A percentile compares a stretch with the other conserved stretches of the same genome.
These are phyloP conservation scores for Schizochytrium sp. DNA, from an alignment of 108 stramenopile genomes.

Conservation along the genomic window DNA sequence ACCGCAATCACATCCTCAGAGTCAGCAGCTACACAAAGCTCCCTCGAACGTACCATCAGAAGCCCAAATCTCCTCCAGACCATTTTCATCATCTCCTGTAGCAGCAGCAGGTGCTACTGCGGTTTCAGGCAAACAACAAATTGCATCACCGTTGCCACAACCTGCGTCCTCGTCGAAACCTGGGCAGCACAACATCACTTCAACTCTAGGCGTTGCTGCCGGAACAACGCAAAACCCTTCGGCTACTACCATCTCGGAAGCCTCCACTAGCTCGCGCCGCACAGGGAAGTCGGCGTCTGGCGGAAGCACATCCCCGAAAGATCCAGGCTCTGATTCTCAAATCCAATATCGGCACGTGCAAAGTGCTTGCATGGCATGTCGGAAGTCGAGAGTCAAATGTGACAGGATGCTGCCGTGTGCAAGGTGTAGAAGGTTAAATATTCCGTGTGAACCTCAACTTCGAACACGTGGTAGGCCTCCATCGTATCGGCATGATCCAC, in stretches of 20 bases:
- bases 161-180: too few relatives aligned
- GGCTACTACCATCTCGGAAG: too few relatives aligned
- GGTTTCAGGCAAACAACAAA: neutral
- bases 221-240: too few relatives aligned
- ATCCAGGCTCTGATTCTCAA: neutral
- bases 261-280: too few relatives aligned
- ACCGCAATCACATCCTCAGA: neutral
- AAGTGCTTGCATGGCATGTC: conserved; percentile 49
- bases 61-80: neutral
- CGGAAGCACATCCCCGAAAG: too few relatives aligned
- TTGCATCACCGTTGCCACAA: too few relatives aligned
- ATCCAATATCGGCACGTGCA: conserved; percentile 12
- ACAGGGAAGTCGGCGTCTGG: too few relatives aligned
- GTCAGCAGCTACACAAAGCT: neutral
- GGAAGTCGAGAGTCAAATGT: conserved; percentile 49
- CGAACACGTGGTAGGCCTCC: conserved; percentile 36
- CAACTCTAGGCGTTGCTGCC: too few relatives aligned
- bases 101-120: neutral
- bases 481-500: neutral
- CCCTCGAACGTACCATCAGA: neutral
- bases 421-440: conserved; percentile 11
- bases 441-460: conserved; percentile 36
- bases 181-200: too few relatives aligned
- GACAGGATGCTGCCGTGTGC: conserved; percentile 47
- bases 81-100: neutral